These are phyloP conservation scores for Amaranthus tricolor DNA, from an alignment of 179 eudicot species.

Conservation along the genomic window DNA sequence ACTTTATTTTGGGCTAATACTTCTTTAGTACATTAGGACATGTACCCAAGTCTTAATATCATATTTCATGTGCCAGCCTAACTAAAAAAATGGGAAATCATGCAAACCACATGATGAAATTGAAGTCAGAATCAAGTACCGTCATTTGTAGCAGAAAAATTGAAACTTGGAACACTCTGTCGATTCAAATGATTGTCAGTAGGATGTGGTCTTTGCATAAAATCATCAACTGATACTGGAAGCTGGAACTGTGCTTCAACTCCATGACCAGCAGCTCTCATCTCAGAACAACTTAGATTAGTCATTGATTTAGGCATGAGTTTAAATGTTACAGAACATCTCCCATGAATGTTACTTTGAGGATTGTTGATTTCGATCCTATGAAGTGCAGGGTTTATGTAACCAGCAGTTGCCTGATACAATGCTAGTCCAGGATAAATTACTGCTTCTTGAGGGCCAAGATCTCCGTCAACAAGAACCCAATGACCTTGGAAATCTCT, in stretches of 20 bases:
- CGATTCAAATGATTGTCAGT: constrained; percentile 66
- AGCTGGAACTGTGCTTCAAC: constrained; percentile 96
- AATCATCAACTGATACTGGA: constrained; percentile 92
- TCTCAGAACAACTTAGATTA: constrained; percentile 79
- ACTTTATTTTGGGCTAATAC: no score
- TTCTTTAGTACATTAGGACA: no score
- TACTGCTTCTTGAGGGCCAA: constrained; percentile 86
- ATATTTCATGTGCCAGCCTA: no score
- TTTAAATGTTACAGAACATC: constrained; percentile 80
- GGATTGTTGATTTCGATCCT: constrained; percentile 57
- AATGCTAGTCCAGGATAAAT: constrained; percentile 89
- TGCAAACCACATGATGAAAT: not conserved
- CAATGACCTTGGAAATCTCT: constrained; percentile 84
- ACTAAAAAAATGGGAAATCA: not conserved
- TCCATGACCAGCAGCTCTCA: constrained; percentile 98
- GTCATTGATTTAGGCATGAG: constrained; percentile 95
- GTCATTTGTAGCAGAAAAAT: constrained; percentile 60
- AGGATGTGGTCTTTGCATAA: constrained; percentile 85
- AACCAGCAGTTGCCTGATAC: constrained; percentile 93
- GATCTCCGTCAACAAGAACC: constrained; percentile 84
- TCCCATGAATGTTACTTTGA: constrained; percentile 65
- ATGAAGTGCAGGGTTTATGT: constrained; percentile 71
- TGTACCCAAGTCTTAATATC: no score
- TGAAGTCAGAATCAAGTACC: constrained; percentile 40
- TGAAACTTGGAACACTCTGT: constrained; percentile 54